Conservation (phyloP, 2,329 filamentous ascomycete genomes). For the Clarireedia monteithiana region DNA sequence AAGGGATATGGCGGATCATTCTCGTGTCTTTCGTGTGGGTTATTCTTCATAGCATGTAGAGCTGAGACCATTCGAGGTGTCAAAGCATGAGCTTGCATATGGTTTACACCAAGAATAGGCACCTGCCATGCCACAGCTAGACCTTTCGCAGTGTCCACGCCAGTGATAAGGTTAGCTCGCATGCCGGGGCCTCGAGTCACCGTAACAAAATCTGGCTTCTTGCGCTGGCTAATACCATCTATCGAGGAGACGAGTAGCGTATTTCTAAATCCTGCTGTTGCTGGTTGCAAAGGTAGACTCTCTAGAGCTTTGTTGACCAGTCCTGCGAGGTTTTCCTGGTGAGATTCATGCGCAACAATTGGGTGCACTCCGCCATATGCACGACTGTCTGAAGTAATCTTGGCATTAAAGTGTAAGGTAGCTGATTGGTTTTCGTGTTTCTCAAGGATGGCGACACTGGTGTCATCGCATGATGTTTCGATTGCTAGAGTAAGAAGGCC, state of each 20-base stretch:
- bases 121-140: conserved; percentile 75
- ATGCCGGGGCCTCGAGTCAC: conserved; percentile 90
- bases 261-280: conserved; percentile 15
- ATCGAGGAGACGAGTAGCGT: conserved; percentile 7
- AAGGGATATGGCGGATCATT: conserved; percentile 64
- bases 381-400: conserved; percentile 72
- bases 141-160: conserved; percentile 79
- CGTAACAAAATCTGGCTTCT: conserved; percentile 72
- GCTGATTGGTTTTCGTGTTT: conserved; percentile 39
- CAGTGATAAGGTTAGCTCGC: conserved; percentile 67
- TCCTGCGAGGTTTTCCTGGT: conserved; percentile 60
- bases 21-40: background rate
- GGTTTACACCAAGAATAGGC: conserved; percentile 80
- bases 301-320: conserved; percentile 59
- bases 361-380: conserved; percentile 75
- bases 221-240: conserved; percentile 27
- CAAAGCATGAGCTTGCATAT: conserved; percentile 95
- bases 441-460: conserved; percentile 75
- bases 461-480: conserved; percentile 88
- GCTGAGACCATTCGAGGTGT: conserved; percentile 72
- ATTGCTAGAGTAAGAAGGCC: conserved; percentile 59
- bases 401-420: conserved; percentile 68
- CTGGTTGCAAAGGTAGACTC: conserved; percentile 34
- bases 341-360: conserved; percentile 63
- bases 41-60: conserved; percentile 30